A percentile compares a stretch with the other conserved stretches of the same genome.
Conservation (phyloP, 2,329 filamentous ascomycete genomes). For the Phoma sp. region DNA sequence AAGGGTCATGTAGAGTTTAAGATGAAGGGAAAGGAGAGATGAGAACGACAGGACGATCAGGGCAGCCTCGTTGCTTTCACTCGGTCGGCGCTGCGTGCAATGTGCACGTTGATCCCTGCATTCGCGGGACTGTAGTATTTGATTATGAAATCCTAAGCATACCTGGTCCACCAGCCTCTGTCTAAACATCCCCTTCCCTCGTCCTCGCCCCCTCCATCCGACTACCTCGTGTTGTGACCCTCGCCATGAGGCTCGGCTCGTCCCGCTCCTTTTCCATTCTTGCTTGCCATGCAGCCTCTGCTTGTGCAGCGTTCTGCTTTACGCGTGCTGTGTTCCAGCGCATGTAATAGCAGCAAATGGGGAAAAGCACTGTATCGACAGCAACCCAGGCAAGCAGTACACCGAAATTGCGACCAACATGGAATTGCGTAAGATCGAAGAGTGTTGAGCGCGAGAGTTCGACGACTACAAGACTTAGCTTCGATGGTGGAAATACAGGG, state of each 20-base stretch:
- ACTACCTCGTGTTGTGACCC: constrained; percentile 32
- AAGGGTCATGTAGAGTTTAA: too few species aligned
- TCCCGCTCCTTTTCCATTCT: constrained; percentile 40
- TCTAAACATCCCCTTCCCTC: not conserved
- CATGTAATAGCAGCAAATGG: constrained; percentile 54
- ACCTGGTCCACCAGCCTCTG: too few species aligned
- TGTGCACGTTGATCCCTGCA: too few species aligned
- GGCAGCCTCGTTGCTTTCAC: too few species aligned
- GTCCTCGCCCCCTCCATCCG: not conserved
- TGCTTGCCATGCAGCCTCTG: constrained; percentile 32
- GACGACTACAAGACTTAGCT: constrained; percentile 52
- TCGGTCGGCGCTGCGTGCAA: too few species aligned
- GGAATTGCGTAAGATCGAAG: constrained; percentile 62
- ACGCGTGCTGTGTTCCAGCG: constrained; percentile 45
- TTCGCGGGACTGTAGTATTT: too few species aligned
- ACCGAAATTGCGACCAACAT: constrained; percentile 65
- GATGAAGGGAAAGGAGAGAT: too few species aligned
- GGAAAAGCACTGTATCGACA: constrained; percentile 61
- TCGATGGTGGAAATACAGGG: not conserved
- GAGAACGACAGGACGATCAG: too few species aligned
- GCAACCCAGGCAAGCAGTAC: constrained; percentile 64
- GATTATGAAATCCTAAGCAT: too few species aligned
- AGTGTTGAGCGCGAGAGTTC: constrained; percentile 64
- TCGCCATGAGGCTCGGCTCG: constrained; percentile 30
- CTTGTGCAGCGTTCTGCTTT: constrained; percentile 31